phyloP scores from a whole-genome alignment of 2,329 filamentous ascomycete genomes.

The Colletotrichum eremochloae region DNA sequence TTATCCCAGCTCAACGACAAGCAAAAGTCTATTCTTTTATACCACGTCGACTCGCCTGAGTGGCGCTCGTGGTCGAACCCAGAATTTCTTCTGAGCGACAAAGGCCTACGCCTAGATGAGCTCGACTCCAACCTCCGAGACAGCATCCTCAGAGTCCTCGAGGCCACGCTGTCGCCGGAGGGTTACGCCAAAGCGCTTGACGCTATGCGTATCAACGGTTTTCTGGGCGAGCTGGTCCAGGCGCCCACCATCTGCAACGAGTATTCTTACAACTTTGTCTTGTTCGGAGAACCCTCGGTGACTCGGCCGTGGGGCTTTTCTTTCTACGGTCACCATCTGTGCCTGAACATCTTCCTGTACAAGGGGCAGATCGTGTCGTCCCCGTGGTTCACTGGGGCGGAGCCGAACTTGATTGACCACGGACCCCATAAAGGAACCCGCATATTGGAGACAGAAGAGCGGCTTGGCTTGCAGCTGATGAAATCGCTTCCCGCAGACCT shows the following conservation, averaged over 20 bases:
- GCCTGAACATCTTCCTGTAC: slow-evolving; percentile 77
- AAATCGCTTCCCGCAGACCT: slow-evolving; percentile 65
- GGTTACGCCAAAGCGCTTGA: slow-evolving; percentile 78
- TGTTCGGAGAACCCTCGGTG: slow-evolving; percentile 74
- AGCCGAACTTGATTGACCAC: slow-evolving; percentile 80
- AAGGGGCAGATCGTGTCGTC: slow-evolving; percentile 75
- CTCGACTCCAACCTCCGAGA: slow-evolving; percentile 56
- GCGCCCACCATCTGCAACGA: slow-evolving; percentile 77
- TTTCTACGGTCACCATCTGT: slow-evolving; percentile 85
- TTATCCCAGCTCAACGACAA: slow-evolving; percentile 60
- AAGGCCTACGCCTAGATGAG: slow-evolving; percentile 79
- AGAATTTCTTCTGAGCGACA: slow-evolving; percentile 77
- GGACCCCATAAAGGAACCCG: slow-evolving; percentile 73
- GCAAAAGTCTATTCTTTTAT: slow-evolving; percentile 63
- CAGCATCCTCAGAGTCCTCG: slow-evolving; percentile 68
- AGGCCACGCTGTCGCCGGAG: slow-evolving; percentile 73
- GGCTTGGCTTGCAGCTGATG: slow-evolving; percentile 77
- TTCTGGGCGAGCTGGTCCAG: slow-evolving; percentile 77
- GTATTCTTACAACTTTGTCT: slow-evolving; percentile 80
- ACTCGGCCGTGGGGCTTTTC: slow-evolving; percentile 77
- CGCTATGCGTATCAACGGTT: slow-evolving; percentile 82
- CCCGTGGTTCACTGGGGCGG: slow-evolving; percentile 84
- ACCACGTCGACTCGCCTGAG: slow-evolving; percentile 77
- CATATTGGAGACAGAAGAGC: slow-evolving; percentile 75
- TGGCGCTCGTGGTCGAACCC: slow-evolving; percentile 81